Percentiles rank a stretch among this genome's conserved stretches.
phyloP scores from a whole-genome alignment of 495 filamentous ascomycete species.

The Aspergillus cavernicola region DNA sequence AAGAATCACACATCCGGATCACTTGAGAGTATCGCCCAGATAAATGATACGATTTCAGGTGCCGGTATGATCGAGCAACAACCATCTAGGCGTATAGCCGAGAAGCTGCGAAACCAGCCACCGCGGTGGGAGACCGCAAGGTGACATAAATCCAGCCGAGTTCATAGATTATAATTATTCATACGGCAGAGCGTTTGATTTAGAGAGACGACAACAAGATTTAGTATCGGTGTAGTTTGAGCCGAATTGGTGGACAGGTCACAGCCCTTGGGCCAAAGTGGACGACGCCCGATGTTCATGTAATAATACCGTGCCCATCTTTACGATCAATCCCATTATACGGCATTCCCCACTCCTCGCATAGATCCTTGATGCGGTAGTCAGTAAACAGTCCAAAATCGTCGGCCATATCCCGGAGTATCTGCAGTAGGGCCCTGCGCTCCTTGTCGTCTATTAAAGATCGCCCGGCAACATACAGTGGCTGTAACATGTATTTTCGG shows the following conservation, averaged over 20 bases:
- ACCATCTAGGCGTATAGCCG: constrained; percentile 26
- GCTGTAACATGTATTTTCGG: constrained; percentile 46
- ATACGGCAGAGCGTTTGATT: constrained; percentile 29
- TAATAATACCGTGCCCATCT: background rate
- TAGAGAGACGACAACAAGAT: background rate
- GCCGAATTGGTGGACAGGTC: too few relatives aligned
- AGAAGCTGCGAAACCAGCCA: constrained; percentile 24
- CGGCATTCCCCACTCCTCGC: constrained; percentile 36
- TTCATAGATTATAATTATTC: constrained; percentile 44
- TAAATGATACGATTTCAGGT: constrained; percentile 5
- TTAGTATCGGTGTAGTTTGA: too few relatives aligned
- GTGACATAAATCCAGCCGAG: constrained; percentile 37
- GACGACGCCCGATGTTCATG: too few relatives aligned
- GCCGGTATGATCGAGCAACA: constrained; percentile 9
- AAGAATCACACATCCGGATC: background rate
- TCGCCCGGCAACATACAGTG: constrained; percentile 47
- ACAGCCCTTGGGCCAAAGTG: too few relatives aligned
- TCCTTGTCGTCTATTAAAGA: constrained; percentile 34
- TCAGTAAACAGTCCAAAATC: constrained; percentile 48
- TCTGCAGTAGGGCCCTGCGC: constrained; percentile 30
- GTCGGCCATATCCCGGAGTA: constrained; percentile 39
- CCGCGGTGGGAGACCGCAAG: constrained; percentile 15
- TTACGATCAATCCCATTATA: background rate
- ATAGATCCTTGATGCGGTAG: constrained; percentile 40
- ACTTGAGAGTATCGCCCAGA: background rate